phyloP scores from a whole-genome alignment of 179 eudicot species.

The Spinacia oleracea region DNA sequence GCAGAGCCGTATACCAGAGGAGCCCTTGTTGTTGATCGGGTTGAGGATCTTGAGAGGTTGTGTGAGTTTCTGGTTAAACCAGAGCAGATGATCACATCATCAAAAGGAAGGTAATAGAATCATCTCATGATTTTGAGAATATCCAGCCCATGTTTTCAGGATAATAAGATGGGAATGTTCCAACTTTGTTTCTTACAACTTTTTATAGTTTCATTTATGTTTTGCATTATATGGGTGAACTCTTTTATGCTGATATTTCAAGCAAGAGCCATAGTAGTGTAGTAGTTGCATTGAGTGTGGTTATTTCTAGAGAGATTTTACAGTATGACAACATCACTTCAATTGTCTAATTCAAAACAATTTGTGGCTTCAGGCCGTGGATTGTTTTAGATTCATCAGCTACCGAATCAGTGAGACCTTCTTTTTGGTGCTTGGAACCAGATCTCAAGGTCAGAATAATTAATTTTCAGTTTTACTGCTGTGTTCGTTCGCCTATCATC shows the following conservation, averaged over 20 bases:
- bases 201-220: background rate
- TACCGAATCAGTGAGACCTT: conserved; percentile 28
- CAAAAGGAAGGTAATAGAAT: conserved; percentile 52
- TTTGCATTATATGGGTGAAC: background rate
- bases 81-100: conserved; percentile 44
- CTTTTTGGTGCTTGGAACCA: conserved; percentile 34
- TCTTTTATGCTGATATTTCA: conserved; percentile 3
- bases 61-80: conserved; percentile 42
- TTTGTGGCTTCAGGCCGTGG: conserved; percentile 54
- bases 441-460: conserved; percentile 32
- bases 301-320: background rate
- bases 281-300: background rate
- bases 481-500: background rate
- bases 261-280: background rate
- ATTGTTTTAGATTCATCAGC: conserved; percentile 30
- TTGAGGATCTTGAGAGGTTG: conserved; percentile 39
- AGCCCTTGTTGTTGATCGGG: conserved; percentile 41
- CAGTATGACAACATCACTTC: background rate
- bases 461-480: background rate
- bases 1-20: conserved; percentile 47
- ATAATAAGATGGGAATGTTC: background rate
- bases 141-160: background rate
- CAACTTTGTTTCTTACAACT: background rate
- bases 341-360: background rate
- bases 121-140: background rate